These are phyloP conservation scores for Debaryomyces fabryi DNA, from an alignment of 1,139 yeast genomes.

Conservation along the genomic window DNA sequence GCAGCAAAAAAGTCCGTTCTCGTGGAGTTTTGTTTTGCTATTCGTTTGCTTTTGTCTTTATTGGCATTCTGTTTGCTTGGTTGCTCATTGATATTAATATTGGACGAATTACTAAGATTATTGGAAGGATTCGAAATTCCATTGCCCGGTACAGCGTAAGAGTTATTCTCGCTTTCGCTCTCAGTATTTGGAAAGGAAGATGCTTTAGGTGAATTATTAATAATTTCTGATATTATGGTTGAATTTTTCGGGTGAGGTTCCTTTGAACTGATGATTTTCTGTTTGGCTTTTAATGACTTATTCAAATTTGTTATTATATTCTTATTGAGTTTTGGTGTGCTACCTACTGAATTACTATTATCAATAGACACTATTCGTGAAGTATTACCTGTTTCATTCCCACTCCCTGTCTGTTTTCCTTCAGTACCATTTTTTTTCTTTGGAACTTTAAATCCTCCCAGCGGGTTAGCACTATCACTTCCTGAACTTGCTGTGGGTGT, in stretches of 20 bases:
- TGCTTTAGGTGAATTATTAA: slow-evolving; percentile 39
- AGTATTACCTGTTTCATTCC: not conserved
- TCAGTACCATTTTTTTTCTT: slow-evolving; percentile 10
- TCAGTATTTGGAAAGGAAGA: slow-evolving; percentile 26
- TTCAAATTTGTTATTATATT: slow-evolving; percentile 38
- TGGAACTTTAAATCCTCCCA: slow-evolving; percentile 11
- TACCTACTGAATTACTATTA: not conserved
- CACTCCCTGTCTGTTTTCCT: not conserved
- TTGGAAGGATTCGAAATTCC: slow-evolving; percentile 2
- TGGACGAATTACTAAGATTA: not conserved
- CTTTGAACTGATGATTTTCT: slow-evolving; percentile 39
- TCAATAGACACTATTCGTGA: not conserved
- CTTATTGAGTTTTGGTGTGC: slow-evolving; percentile 25
- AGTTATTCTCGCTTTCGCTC: not conserved
- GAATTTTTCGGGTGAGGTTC: slow-evolving; percentile 43
- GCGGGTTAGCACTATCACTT: not conserved
- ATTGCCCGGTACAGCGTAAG: slow-evolving; percentile 6
- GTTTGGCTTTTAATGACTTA: slow-evolving; percentile 46
- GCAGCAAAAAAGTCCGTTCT: slow-evolving; percentile 95
- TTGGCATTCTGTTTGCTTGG: slow-evolving; percentile 3
- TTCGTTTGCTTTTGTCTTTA: slow-evolving; percentile 20
- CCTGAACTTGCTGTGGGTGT: slow-evolving; percentile 3
- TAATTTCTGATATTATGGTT: slow-evolving; percentile 36
- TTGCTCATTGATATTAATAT: slow-evolving; percentile 11
- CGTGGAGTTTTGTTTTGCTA: slow-evolving; percentile 44